phyloP scores from a whole-genome alignment of 345 rosid genomes.

The Turnera subulata region DNA sequence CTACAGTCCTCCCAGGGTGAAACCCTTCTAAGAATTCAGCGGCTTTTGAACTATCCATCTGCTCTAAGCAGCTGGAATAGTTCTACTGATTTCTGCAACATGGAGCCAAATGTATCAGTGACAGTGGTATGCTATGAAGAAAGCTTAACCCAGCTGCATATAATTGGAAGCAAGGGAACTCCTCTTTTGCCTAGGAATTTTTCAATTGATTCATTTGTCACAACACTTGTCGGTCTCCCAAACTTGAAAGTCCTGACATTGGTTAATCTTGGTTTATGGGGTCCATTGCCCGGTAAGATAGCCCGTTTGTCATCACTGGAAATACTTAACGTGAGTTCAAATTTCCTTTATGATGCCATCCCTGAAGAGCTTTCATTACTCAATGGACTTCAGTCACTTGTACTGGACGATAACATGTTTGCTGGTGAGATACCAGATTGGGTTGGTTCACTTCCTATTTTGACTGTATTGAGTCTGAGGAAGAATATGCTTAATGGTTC shows the following conservation, averaged over 20 bases:
- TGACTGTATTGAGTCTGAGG: conserved; percentile 74
- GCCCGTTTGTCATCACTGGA: conserved; percentile 62
- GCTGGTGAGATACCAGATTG: conserved; percentile 61
- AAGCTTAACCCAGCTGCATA: conserved; percentile 75
- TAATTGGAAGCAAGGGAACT: conserved; percentile 50
- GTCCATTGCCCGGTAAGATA: conserved; percentile 72
- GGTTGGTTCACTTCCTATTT: conserved; percentile 50
- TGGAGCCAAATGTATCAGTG: conserved; percentile 51
- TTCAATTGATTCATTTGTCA: conserved; percentile 72
- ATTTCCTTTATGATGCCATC: conserved; percentile 56
- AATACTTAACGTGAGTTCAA: conserved; percentile 81
- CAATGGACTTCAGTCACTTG: conserved; percentile 60
- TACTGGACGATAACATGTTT: conserved; percentile 78
- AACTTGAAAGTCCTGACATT: conserved; percentile 77
- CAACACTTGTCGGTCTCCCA: conserved; percentile 67
- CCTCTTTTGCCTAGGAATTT: conserved; percentile 56
- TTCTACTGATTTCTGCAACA: conserved; percentile 74
- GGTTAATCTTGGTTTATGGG: conserved; percentile 91
- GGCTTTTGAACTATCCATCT: conserved; percentile 58
- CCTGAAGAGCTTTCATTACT: conserved; percentile 64
- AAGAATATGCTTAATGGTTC: conserved; percentile 71
- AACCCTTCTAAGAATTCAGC: conserved; percentile 61
- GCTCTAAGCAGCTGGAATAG: conserved; percentile 67
- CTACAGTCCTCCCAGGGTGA: conserved; percentile 69
- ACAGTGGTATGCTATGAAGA: conserved; percentile 86